Percentiles rank a stretch among this genome's conserved stretches.
Conservation (phyloP, 306 rosid genomes). For the Malus fusca region DNA sequence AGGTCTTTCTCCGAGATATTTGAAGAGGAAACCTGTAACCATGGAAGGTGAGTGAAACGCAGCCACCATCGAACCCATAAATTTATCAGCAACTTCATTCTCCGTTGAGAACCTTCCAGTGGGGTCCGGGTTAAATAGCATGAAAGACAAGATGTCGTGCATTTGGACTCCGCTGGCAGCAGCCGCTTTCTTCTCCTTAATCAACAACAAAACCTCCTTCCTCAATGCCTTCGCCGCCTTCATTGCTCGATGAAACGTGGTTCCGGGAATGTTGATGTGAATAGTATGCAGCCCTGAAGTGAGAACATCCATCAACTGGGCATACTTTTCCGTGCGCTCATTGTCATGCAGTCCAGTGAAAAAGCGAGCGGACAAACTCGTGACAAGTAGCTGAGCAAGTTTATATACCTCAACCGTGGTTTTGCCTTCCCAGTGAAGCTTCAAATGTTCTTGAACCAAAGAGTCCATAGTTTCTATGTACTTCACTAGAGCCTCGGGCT, state of each 20-base stretch:
- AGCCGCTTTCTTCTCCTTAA: slow-evolving; percentile 1
- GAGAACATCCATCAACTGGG: neutral
- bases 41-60: neutral
- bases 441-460: neutral
- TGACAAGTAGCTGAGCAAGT: neutral
- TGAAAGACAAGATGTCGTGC: neutral
- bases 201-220: neutral
- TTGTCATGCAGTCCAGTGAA: slow-evolving; percentile 4
- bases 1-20: slow-evolving; percentile 40
- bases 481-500: neutral
- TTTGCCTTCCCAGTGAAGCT: neutral
- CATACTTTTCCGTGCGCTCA: neutral
- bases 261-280: neutral
- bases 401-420: neutral
- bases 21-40: slow-evolving; percentile 18
- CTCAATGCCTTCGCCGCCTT: neutral
- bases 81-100: slow-evolving; percentile 1
- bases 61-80: slow-evolving; percentile 1
- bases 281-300: neutral
- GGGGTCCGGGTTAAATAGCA: neutral
- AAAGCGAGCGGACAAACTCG: neutral
- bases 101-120: neutral
- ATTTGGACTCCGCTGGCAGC: neutral
- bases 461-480: slow-evolving; percentile 1
- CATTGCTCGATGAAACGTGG: neutral